These are phyloP conservation scores for Mycena venus DNA, from an alignment of 768 basidiomycete species.

Conservation along the genomic window DNA sequence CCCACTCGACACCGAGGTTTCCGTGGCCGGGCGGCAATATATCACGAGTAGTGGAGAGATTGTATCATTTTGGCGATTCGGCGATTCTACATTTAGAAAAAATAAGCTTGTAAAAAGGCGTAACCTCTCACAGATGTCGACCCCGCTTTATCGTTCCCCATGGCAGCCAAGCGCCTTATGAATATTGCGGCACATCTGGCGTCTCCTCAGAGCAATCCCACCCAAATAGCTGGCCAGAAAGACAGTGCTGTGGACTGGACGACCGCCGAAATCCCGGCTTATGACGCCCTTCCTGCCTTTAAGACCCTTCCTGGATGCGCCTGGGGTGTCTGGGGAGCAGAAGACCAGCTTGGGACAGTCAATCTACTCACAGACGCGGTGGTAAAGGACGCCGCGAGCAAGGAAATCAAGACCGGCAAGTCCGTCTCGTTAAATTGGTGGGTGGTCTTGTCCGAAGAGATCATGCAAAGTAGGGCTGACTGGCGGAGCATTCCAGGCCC, in stretches of 20 bases:
- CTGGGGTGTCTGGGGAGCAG: slow-evolving; percentile 76
- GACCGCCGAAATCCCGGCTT: slow-evolving; percentile 18
- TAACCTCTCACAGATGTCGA: slow-evolving; percentile 15
- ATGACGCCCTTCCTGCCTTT: slow-evolving; percentile 52
- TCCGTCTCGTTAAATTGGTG: slow-evolving; percentile 75
- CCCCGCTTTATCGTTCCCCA: not conserved
- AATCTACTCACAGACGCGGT: slow-evolving; percentile 74
- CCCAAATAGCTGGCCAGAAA: not conserved
- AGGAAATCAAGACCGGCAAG: slow-evolving; percentile 72
- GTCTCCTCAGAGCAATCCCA: not conserved
- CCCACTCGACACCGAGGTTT: not conserved
- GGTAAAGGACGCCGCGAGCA: slow-evolving; percentile 68
- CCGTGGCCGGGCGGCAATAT: not conserved
- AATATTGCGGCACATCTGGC: slow-evolving; percentile 16
- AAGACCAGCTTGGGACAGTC: slow-evolving; percentile 76
- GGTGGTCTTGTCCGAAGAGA: slow-evolving; percentile 33
- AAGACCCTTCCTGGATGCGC: slow-evolving; percentile 74
- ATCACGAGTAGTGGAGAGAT: not conserved
- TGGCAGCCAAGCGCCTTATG: slow-evolving; percentile 30
- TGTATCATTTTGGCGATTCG: not conserved
- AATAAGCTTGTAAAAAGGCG: not conserved
- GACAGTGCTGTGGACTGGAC: slow-evolving; percentile 25
- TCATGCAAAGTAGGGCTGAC: not conserved
- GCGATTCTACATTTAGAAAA: not conserved
- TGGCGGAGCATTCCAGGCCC: slow-evolving; percentile 57